Evolutionary conservation across 345 rosid genomes (phyloP).

Genomic region (Kernera saxatilis): DNA sequence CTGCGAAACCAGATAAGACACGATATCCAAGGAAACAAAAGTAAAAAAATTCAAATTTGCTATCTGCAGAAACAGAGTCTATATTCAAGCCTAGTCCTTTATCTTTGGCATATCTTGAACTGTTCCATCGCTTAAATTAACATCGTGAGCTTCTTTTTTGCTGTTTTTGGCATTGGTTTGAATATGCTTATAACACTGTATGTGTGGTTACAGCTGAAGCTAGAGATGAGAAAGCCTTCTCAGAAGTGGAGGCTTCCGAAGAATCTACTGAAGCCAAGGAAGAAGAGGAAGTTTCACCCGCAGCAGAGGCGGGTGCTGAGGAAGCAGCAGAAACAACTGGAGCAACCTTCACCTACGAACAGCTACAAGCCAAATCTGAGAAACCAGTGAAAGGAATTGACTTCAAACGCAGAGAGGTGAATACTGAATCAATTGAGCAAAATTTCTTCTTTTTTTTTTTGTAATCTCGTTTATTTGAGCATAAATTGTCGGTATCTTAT

Average conservation of each 20-base stretch:
- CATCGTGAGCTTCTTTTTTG: not conserved
- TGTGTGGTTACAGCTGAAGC: conserved; percentile 34
- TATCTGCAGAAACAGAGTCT: not conserved
- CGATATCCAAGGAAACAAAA: not conserved
- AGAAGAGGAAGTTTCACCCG: conserved; percentile 36
- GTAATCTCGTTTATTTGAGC: not conserved
- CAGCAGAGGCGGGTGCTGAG: conserved; percentile 32
- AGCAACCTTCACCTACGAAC: conserved; percentile 70
- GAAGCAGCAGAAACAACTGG: conserved; percentile 30
- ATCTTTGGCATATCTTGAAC: not conserved
- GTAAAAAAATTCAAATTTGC: not conserved
- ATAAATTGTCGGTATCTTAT: not conserved
- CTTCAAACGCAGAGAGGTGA: conserved; percentile 91
- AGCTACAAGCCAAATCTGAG: conserved; percentile 76
- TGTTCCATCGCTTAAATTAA: not conserved
- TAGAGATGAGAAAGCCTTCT: conserved; percentile 39
- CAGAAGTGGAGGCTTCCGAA: conserved; percentile 45
- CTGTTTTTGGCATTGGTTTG: not conserved
- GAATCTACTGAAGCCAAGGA: conserved; percentile 48
- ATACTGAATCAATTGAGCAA: conserved; percentile 15
- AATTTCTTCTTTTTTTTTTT: no score
- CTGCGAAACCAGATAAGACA: not conserved
- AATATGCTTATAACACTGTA: not conserved
- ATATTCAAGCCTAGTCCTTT: not conserved
- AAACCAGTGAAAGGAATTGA: conserved; percentile 90